Evolutionary conservation across 1,139 yeast genomes (phyloP).

Genomic region (Hansenula lynferdii): DNA sequence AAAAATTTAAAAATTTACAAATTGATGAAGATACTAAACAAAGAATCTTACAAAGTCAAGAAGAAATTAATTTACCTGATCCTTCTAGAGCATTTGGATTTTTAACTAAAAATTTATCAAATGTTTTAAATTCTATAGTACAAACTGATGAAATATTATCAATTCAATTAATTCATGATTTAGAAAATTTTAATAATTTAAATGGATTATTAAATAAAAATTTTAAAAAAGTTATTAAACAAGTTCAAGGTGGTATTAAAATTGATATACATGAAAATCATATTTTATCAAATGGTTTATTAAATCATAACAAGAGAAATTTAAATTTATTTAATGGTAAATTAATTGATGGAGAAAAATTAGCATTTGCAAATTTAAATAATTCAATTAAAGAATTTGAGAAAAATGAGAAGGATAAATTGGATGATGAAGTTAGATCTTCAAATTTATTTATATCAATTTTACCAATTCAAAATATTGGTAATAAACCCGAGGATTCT

Average conservation of each 20-base stretch:
- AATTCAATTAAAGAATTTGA: constrained; percentile 46
- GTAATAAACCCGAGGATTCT: constrained; percentile 25
- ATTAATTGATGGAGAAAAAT: constrained; percentile 79
- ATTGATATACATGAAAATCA: constrained; percentile 42
- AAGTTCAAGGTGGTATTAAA: constrained; percentile 85
- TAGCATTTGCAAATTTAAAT: constrained; percentile 83
- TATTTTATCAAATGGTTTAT: constrained; percentile 12
- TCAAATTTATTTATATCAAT: constrained; percentile 78
- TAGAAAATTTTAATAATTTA: constrained; percentile 65
- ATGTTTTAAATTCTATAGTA: constrained; percentile 48
- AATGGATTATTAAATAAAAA: constrained; percentile 61
- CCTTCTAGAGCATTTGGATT: constrained; percentile 26
- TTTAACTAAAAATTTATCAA: constrained; percentile 36
- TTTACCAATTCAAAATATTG: constrained; percentile 48
- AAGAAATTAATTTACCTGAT: constrained; percentile 5
- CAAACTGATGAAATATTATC: constrained; percentile 69
- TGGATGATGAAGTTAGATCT: constrained; percentile 24
- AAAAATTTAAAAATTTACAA: constrained; percentile 22
- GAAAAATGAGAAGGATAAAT: neutral
- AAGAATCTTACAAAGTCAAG: constrained; percentile 4
- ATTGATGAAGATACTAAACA: constrained; percentile 26
- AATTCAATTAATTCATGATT: constrained; percentile 80
- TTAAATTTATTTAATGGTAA: constrained; percentile 77
- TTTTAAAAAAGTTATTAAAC: constrained; percentile 80
- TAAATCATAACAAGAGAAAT: constrained; percentile 33